A percentile compares a stretch with the other conserved stretches of the same genome.
Evolutionary conservation across 2,329 filamentous ascomycete species (phyloP).

Genomic region (Nemania diffusa): DNA sequence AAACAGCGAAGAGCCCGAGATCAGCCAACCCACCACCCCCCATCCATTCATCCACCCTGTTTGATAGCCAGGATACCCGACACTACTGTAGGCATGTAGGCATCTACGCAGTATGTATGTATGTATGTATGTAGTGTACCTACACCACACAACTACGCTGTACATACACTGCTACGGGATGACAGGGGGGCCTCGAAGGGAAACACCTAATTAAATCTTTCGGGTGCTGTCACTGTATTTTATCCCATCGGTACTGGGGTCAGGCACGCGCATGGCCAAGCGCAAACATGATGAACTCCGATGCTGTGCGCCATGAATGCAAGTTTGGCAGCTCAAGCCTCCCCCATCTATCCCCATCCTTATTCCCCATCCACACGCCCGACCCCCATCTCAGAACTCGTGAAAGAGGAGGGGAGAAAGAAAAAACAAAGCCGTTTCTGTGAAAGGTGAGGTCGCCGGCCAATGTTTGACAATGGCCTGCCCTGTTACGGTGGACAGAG

Average conservation of each 20-base stretch:
- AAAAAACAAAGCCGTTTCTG: conserved; percentile 1
- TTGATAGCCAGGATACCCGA: conserved; percentile 1
- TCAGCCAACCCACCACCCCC: not conserved
- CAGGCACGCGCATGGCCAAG: conserved; percentile 36
- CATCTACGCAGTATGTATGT: no score
- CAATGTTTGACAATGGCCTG: conserved; percentile 7
- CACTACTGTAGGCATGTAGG: not conserved
- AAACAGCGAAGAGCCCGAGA: conserved; percentile 17
- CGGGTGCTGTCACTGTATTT: conserved; percentile 11
- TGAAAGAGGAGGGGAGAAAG: conserved; percentile 4
- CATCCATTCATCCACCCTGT: not conserved
- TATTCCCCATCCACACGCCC: no score
- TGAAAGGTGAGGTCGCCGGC: conserved; percentile 3
- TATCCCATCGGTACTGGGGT: conserved; percentile 16
- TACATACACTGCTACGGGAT: not conserved
- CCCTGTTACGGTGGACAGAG: conserved; percentile 16
- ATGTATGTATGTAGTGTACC: no score
- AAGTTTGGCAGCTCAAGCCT: conserved; percentile 45
- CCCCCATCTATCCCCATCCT: not conserved
- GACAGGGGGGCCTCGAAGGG: conserved; percentile 7
- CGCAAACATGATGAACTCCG: conserved; percentile 43
- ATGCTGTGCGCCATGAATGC: conserved; percentile 45
- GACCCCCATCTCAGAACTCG: conserved; percentile 15
- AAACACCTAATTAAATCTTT: conserved; percentile 15
- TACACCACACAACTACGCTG: not conserved